phyloP scores from a whole-genome alignment of 768 basidiomycete species.

The Sporobolomyces pararoseus region DNA sequence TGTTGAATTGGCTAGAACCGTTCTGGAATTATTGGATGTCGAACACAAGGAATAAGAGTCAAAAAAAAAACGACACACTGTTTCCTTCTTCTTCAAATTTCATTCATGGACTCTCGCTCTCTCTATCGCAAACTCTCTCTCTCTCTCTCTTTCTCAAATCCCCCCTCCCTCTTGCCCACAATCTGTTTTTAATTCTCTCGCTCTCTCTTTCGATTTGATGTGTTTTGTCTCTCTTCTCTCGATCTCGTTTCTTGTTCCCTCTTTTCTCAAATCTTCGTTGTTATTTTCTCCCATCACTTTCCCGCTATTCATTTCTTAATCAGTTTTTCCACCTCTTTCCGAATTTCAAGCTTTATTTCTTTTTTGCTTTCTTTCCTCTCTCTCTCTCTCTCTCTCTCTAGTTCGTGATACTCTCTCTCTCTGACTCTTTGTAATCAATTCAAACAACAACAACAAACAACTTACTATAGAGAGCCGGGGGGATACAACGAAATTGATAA shows the following conservation, averaged over 20 bases:
- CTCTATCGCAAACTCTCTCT: not conserved
- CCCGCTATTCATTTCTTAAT: not conserved
- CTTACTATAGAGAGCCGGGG: no score
- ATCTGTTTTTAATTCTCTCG: no score
- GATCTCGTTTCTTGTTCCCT: not conserved
- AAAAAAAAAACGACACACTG: not conserved
- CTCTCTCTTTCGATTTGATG: not conserved
- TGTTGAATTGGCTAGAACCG: conserved; percentile 73
- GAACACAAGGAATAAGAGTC: conserved; percentile 44
- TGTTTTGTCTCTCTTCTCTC: not conserved
- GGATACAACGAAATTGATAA: no score
- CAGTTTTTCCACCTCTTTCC: not conserved
- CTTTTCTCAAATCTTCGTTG: no score
- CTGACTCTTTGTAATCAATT: no score
- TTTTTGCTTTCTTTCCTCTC: not conserved
- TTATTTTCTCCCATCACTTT: no score
- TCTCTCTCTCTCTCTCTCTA: no score
- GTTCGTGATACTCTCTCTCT: no score
- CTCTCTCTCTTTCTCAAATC: not conserved
- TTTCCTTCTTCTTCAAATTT: conserved; percentile 7
- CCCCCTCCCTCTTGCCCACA: no score
- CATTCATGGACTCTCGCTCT: not conserved
- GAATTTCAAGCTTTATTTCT: not conserved
- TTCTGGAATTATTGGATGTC: conserved; percentile 81
- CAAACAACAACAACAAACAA: no score